Evolutionary conservation across 2,329 filamentous ascomycete genomes (phyloP).

Genomic region (Botrytis fragariae): DNA sequence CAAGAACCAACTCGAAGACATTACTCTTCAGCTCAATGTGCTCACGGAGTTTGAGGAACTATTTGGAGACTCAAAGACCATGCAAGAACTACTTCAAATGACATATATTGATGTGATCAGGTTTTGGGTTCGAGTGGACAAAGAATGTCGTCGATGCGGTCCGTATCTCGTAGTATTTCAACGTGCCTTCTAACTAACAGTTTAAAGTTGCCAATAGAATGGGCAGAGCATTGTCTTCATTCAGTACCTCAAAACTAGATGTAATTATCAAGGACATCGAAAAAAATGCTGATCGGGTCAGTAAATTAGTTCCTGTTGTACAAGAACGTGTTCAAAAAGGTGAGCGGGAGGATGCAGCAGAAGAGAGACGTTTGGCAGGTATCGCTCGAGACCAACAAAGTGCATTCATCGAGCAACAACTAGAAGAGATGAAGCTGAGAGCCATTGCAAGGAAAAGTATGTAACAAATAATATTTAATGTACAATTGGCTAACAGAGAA

Average conservation of each 20-base stretch:
- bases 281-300: conserved; percentile 3
- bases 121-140: conserved; percentile 14
- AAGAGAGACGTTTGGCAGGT: conserved; percentile 7
- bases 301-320: conserved; percentile 10
- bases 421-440: conserved; percentile 8
- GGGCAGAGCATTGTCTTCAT: conserved; percentile 11
- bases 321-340: conserved; percentile 11
- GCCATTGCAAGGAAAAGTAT: conserved; percentile 7
- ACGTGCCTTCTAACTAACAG: background rate
- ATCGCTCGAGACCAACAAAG: conserved; percentile 8
- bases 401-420: conserved; percentile 10
- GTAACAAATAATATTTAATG: background rate
- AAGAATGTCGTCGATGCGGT: conserved; percentile 11
- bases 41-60: conserved; percentile 16
- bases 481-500: background rate
- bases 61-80: conserved; percentile 14
- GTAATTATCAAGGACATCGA: background rate
- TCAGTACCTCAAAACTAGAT: conserved; percentile 15
- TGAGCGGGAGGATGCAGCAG: conserved; percentile 10
- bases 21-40: conserved; percentile 7
- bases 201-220: conserved; percentile 14
- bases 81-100: conserved; percentile 16
- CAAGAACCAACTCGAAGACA: conserved; percentile 10
- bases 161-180: background rate
- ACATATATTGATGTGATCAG: conserved; percentile 5